A percentile compares a stretch with the other conserved stretches of the same genome.
Evolutionary conservation across 1,284 basidiomycete species (phyloP).

Genomic region (Cryptococcus sp.): DNA sequence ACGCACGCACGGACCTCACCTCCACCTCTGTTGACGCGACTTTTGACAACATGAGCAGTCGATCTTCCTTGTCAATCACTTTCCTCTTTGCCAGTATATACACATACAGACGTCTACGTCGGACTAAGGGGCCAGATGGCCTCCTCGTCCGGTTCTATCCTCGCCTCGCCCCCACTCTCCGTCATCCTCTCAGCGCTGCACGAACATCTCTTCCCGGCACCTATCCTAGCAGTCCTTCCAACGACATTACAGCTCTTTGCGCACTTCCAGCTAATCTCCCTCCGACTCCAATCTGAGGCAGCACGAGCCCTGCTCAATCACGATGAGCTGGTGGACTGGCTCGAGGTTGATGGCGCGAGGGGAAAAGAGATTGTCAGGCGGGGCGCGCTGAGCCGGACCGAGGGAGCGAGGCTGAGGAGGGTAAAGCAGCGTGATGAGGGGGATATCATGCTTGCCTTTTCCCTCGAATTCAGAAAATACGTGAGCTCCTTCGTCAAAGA

Average conservation of each 20-base stretch:
- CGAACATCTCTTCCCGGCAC: constrained; percentile 22
- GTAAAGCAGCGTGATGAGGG: constrained; percentile 5
- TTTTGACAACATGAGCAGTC: too few relatives aligned
- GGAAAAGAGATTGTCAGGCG: constrained; percentile 3
- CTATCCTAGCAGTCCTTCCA: constrained; percentile 23
- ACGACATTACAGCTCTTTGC: constrained; percentile 33
- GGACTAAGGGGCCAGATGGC: too few relatives aligned
- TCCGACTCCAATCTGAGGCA: constrained; percentile 21
- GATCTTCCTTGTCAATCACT: too few relatives aligned
- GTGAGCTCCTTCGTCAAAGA: constrained; percentile 14
- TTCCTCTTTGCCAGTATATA: too few relatives aligned
- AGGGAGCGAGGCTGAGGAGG: constrained; percentile 12
- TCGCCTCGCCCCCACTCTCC: background rate
- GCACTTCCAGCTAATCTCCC: constrained; percentile 30
- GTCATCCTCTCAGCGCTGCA: constrained; percentile 19
- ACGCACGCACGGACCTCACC: too few relatives aligned
- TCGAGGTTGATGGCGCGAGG: constrained; percentile 4
- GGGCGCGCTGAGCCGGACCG: constrained; percentile 18
- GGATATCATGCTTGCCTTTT: constrained; percentile 25
- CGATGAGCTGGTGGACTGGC: constrained; percentile 3
- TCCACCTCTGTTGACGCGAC: too few relatives aligned
- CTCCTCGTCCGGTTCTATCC: background rate
- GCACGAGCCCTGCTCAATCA: constrained; percentile 15
- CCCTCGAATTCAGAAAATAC: constrained; percentile 20
- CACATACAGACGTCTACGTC: too few relatives aligned